Evolutionary conservation across 75 land plant species (phyloP).

Genomic region (Pseudotsuga menziesii): DNA sequence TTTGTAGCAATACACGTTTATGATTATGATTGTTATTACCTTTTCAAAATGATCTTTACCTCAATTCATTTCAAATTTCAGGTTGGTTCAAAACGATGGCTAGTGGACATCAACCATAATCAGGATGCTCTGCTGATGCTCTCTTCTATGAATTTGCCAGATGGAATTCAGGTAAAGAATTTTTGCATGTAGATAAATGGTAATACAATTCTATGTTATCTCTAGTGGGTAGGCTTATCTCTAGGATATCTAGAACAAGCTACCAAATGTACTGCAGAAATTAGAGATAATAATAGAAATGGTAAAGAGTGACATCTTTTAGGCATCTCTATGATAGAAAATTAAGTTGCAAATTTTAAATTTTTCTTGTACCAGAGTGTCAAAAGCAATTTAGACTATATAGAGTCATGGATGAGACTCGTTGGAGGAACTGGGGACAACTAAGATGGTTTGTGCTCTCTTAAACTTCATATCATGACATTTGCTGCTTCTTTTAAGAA

Average conservation of each 20-base stretch:
- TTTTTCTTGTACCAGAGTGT: not conserved
- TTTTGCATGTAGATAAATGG: not conserved
- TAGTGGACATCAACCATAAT: slow-evolving; percentile 71
- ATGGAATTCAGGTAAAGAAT: slow-evolving; percentile 83
- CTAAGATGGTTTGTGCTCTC: not conserved
- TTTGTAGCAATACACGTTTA: too few species aligned
- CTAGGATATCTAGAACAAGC: not conserved
- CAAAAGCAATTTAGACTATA: not conserved
- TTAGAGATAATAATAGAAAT: not conserved
- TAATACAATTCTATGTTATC: not conserved
- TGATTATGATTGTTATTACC: too few species aligned
- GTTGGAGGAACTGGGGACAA: not conserved
- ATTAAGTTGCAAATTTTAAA: not conserved
- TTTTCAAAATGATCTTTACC: slow-evolving; percentile 11
- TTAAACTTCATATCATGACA: not conserved
- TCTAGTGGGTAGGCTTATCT: not conserved
- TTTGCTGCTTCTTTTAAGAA: not conserved
- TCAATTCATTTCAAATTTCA: slow-evolving; percentile 14
- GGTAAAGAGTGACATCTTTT: not conserved
- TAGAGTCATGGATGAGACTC: too few species aligned
- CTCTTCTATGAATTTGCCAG: slow-evolving; percentile 91
- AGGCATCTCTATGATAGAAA: too few species aligned
- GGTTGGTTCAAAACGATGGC: slow-evolving; percentile 89
- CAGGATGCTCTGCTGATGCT: slow-evolving; percentile 94
- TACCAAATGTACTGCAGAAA: not conserved